Percentiles rank a stretch among this genome's conserved stretches.
Evolutionary conservation across 352 stramenopile genomes (phyloP).

Genomic region (Globisporangium iwayamae): DNA sequence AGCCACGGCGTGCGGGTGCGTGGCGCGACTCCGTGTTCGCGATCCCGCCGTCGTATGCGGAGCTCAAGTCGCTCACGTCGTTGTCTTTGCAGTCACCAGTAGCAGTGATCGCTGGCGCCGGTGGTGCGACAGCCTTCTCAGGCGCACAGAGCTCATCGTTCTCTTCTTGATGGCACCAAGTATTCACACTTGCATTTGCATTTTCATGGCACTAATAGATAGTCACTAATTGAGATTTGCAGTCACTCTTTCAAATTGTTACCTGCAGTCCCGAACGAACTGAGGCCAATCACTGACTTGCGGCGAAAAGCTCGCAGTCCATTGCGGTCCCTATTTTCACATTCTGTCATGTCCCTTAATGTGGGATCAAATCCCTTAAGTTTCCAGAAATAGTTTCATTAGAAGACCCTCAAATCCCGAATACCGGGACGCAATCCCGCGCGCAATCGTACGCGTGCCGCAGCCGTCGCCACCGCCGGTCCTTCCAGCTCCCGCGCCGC

Average conservation of each 20-base stretch:
- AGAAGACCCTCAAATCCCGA: not conserved
- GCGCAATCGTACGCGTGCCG: constrained; percentile 2
- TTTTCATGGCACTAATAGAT: not conserved
- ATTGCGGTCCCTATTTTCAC: not conserved
- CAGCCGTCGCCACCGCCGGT: constrained; percentile 2
- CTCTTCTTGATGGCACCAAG: not conserved
- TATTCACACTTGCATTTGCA: not conserved
- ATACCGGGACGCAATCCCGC: not conserved
- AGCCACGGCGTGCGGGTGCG: constrained; percentile 1
- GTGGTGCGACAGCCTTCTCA: not conserved
- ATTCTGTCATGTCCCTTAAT: not conserved
- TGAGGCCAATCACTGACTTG: constrained; percentile 1
- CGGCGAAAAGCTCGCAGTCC: not conserved
- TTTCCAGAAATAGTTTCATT: not conserved
- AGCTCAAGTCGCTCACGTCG: constrained; percentile 12
- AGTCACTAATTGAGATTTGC: not conserved
- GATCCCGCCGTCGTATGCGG: constrained; percentile 11
- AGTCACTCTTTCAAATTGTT: not conserved
- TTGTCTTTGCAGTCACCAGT: not conserved
- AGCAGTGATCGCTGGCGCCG: not conserved
- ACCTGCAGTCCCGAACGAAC: not conserved
- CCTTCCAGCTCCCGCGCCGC: not conserved
- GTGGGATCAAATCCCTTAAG: not conserved
- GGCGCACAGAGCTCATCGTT: not conserved
- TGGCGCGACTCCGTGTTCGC: constrained; percentile 21